Evolutionary conservation across 2,329 filamentous ascomycete genomes (phyloP).

Genomic region (Dothidotthia symphoricarpi): DNA sequence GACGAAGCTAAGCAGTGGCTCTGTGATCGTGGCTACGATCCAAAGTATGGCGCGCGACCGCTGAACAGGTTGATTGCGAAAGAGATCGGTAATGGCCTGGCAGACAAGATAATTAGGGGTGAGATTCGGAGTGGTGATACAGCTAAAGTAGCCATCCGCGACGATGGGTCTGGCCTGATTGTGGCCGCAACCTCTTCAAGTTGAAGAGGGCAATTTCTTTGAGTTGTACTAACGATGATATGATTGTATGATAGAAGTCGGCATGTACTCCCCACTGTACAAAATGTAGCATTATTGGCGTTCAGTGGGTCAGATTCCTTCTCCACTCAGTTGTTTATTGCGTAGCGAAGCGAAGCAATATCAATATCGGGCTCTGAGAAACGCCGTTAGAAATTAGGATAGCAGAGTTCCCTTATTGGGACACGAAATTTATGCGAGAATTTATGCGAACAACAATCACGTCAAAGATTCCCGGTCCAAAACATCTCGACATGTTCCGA

Average conservation of each 20-base stretch:
- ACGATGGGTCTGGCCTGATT: slow-evolving; percentile 41
- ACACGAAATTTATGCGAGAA: no score
- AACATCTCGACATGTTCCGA: no score
- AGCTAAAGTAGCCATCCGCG: slow-evolving; percentile 67
- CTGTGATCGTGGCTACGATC: slow-evolving; percentile 85
- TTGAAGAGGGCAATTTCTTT: no score
- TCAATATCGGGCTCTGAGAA: no score
- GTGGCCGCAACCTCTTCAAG: slow-evolving; percentile 17
- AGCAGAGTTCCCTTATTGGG: no score
- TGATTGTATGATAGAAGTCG: slow-evolving; percentile 20
- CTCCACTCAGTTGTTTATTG: no score
- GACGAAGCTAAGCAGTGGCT: slow-evolving; percentile 79
- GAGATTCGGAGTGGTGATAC: slow-evolving; percentile 72
- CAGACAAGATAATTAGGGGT: slow-evolving; percentile 88
- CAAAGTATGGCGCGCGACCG: slow-evolving; percentile 84
- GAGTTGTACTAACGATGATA: slow-evolving; percentile 20
- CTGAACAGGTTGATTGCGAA: slow-evolving; percentile 87
- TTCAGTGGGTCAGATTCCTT: slow-evolving; percentile 6
- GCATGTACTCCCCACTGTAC: no score
- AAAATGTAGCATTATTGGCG: slow-evolving; percentile 9
- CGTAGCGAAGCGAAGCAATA: no score
- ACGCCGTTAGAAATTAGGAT: no score
- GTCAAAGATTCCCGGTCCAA: no score
- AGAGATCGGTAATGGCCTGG: slow-evolving; percentile 83
- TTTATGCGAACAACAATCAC: no score